Evolutionary conservation across 805 yeast genomes (phyloP).

Genomic region (Monosporozyma siamensis): DNA sequence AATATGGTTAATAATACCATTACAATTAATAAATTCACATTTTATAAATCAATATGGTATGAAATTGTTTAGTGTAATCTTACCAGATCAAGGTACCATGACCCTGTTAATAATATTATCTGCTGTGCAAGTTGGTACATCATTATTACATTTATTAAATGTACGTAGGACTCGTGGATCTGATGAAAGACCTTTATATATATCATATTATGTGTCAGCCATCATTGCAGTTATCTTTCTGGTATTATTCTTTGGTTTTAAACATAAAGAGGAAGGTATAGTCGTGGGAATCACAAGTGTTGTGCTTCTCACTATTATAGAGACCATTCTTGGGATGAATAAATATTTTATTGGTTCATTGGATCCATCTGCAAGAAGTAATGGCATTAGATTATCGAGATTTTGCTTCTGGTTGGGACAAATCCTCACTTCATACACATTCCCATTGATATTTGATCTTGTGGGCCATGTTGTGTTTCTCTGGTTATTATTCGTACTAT

Average conservation of each 20-base stretch:
- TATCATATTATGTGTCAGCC: background rate
- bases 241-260: background rate
- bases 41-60: conserved; percentile 2
- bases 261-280: background rate
- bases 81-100: conserved; percentile 1
- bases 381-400: background rate
- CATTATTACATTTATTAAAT: background rate
- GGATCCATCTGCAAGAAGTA: background rate
- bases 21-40: conserved; percentile 1
- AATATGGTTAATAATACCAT: background rate
- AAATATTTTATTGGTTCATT: background rate
- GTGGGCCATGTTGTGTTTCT: conserved; percentile 1
- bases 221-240: background rate
- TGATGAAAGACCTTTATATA: background rate
- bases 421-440: conserved; percentile 1
- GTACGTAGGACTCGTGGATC: background rate
- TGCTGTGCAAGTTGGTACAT: background rate
- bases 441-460: conserved; percentile 3
- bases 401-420: conserved; percentile 2
- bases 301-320: background rate
- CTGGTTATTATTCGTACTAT: background rate
- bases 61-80: background rate
- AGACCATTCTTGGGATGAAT: background rate
- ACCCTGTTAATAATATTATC: background rate
- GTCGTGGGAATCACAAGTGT: background rate